Percentiles rank a stretch among this genome's conserved stretches.
Conservation (phyloP, 257 asterid genomes). For the Lavandula angustifolia region DNA sequence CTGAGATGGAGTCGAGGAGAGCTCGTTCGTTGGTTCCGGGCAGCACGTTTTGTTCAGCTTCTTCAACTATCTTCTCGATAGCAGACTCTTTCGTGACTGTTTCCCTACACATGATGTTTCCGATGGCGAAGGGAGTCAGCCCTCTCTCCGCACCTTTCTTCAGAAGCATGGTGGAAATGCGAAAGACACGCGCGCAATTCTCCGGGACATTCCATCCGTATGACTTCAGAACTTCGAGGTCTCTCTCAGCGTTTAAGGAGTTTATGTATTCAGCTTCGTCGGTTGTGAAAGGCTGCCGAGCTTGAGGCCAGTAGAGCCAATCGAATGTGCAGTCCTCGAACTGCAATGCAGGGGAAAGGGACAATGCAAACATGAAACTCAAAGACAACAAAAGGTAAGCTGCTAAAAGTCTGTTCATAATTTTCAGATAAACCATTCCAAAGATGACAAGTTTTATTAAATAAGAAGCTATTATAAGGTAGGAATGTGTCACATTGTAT, state of each 20-base stretch:
- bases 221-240: conserved; percentile 55
- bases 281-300: conserved; percentile 51
- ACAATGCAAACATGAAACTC: neutral
- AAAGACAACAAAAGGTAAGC: neutral
- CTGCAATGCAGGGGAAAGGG: conserved; percentile 36
- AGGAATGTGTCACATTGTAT: neutral
- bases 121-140: conserved; percentile 58
- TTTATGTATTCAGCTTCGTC: conserved; percentile 57
- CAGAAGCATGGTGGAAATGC: conserved; percentile 70
- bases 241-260: conserved; percentile 65
- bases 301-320: conserved; percentile 92
- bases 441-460: neutral
- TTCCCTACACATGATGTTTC: conserved; percentile 72
- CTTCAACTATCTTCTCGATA: conserved; percentile 60
- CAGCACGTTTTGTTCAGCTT: conserved; percentile 54
- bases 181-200: conserved; percentile 55
- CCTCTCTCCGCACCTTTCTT: conserved; percentile 72
- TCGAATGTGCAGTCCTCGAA: conserved; percentile 78
- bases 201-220: conserved; percentile 65
- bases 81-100: conserved; percentile 56
- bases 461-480: neutral
- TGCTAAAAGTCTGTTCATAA: neutral
- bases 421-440: neutral
- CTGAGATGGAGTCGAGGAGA: conserved; percentile 53
- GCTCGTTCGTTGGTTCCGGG: conserved; percentile 61